Conservation (phyloP, 768 basidiomycete species). For the Paxillus rubicundulus region DNA sequence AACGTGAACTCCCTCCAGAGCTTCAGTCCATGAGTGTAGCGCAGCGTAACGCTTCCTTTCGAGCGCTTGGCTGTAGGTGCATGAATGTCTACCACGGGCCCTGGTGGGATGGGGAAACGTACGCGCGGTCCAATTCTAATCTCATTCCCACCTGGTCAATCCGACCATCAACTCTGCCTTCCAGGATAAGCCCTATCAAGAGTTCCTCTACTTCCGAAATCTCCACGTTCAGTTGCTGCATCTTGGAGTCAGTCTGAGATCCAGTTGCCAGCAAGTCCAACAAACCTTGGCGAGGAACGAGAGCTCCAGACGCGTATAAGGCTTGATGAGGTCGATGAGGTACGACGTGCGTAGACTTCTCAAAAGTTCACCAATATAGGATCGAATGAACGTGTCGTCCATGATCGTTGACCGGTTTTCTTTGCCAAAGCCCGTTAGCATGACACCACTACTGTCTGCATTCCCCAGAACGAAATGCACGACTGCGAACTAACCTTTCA, state of each 20-base stretch:
- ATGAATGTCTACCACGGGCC: constrained; percentile 6
- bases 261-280: neutral
- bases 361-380: constrained; percentile 95
- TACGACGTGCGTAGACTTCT: constrained; percentile 94
- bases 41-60: constrained; percentile 86
- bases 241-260: neutral
- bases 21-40: constrained; percentile 77
- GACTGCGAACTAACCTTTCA: constrained; percentile 58
- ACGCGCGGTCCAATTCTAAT: constrained; percentile 88
- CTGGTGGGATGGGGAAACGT: constrained; percentile 10
- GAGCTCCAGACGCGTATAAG: constrained; percentile 92
- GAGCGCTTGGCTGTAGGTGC: constrained; percentile 67
- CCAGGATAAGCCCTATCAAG: constrained; percentile 88
- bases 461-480: neutral
- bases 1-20: constrained; percentile 75
- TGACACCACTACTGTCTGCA: neutral
- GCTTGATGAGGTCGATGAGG: constrained; percentile 96
- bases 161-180: constrained; percentile 94
- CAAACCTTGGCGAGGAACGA: constrained; percentile 87
- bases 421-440: constrained; percentile 28
- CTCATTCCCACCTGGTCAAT: constrained; percentile 97
- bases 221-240: constrained; percentile 93
- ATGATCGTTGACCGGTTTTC: constrained; percentile 95
- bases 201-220: constrained; percentile 91
- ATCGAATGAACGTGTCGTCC: constrained; percentile 90